Conservation (phyloP, 768 basidiomycete species). For the Stropharia rugosoannulata region DNA sequence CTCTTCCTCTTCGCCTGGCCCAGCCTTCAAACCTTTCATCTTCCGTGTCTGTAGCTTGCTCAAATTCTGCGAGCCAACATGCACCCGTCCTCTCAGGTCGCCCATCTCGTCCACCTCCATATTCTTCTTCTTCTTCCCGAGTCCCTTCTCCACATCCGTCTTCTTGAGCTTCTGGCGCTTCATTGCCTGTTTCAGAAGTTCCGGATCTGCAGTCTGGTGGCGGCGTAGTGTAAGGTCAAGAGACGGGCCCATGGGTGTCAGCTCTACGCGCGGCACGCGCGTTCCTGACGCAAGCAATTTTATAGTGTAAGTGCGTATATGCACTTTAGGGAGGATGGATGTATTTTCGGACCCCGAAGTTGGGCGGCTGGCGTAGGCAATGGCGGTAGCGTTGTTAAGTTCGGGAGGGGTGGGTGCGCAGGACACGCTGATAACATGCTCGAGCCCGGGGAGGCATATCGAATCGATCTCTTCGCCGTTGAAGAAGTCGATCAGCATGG, state of each 20-base stretch:
- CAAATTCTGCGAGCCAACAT: conserved; percentile 63
- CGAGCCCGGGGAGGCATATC: conserved; percentile 80
- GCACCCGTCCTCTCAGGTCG: too few relatives aligned
- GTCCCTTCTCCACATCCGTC: conserved; percentile 78
- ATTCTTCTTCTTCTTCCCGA: conserved; percentile 95
- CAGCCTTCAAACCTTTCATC: conserved; percentile 87
- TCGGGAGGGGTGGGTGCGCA: conserved; percentile 62
- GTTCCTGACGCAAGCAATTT: conserved; percentile 74
- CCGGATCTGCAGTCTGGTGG: conserved; percentile 71
- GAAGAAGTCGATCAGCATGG: conserved; percentile 87
- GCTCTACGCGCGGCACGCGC: conserved; percentile 77
- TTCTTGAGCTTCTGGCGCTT: conserved; percentile 87
- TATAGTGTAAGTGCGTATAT: conserved; percentile 85
- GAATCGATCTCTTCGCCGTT: conserved; percentile 83
- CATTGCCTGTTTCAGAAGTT: conserved; percentile 79
- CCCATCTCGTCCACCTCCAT: conserved; percentile 96
- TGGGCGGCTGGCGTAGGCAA: conserved; percentile 20
- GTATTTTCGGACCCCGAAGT: conserved; percentile 35
- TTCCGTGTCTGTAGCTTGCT: conserved; percentile 85
- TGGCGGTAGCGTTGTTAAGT: conserved; percentile 42
- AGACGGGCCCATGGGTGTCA: conserved; percentile 88
- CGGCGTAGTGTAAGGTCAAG: conserved; percentile 83
- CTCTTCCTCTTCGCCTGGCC: conserved; percentile 15
- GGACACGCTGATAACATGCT: conserved; percentile 84
- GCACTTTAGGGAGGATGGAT: conserved; percentile 70